A percentile compares a stretch with the other conserved stretches of the same genome.
Evolutionary conservation across 179 eudicot genomes (phyloP).

Genomic region (Gypsophila paniculata): DNA sequence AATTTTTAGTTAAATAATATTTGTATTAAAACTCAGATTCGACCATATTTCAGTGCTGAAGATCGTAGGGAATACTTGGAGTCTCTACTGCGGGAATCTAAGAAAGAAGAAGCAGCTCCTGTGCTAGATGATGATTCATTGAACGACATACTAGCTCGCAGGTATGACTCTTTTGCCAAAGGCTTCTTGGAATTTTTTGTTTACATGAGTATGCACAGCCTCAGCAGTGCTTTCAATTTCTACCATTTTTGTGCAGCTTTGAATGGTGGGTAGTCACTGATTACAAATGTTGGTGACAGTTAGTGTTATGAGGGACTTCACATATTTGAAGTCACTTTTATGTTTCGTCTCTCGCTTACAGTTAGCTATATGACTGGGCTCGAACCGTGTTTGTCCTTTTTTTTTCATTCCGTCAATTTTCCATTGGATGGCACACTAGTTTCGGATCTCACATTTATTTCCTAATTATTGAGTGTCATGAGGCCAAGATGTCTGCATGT

Average conservation of each 20-base stretch:
- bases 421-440: not conserved
- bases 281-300: constrained; percentile 8
- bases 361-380: not conserved
- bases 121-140: constrained; percentile 89
- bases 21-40: not conserved
- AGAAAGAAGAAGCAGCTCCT: constrained; percentile 97
- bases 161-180: constrained; percentile 35
- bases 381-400: not conserved
- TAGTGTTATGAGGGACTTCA: not conserved
- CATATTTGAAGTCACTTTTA: not conserved
- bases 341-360: not conserved
- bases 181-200: not conserved
- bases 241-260: not conserved
- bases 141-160: constrained; percentile 90
- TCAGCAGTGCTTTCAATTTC: not conserved
- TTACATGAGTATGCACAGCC: not conserved
- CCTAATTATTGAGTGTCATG: not conserved
- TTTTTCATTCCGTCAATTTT: not conserved
- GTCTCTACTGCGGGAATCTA: constrained; percentile 82
- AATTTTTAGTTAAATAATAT: not conserved
- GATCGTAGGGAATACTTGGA: constrained; percentile 98
- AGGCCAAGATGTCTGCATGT: not conserved
- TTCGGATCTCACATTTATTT: not conserved
- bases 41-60: constrained; percentile 64
- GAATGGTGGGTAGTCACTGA: constrained; percentile 2